Evolutionary conservation across 192 early-diverging fungal species (phyloP).

Genomic region (Linnemannia schmuckeri): DNA sequence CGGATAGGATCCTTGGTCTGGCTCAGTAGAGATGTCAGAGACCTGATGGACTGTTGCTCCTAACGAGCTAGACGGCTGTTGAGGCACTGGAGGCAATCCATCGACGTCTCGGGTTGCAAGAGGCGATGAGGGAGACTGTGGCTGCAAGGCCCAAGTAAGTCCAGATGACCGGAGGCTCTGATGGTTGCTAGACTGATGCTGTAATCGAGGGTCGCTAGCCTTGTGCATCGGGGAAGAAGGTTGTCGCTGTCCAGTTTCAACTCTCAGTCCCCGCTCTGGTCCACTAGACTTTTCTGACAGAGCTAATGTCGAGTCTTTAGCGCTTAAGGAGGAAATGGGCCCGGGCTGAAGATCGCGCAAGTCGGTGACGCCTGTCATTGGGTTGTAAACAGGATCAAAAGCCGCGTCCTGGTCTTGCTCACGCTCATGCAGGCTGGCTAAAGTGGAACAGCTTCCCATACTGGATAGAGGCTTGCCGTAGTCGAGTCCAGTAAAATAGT

Average conservation of each 20-base stretch:
- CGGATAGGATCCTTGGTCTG: not conserved
- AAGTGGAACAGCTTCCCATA: constrained; percentile 10
- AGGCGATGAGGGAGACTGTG: constrained; percentile 4
- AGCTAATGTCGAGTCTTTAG: not conserved
- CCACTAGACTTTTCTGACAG: not conserved
- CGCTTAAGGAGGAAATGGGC: not conserved
- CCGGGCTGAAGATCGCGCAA: not conserved
- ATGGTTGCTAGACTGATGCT: constrained; percentile 6
- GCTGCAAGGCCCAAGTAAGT: constrained; percentile 22
- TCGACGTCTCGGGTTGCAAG: not conserved
- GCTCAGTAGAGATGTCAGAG: not conserved
- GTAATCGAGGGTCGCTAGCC: constrained; percentile 4
- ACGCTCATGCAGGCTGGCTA: constrained; percentile 11
- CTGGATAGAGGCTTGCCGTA: not conserved
- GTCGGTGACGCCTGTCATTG: not conserved
- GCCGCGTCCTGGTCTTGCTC: not conserved
- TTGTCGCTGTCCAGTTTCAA: not conserved
- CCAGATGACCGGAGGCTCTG: constrained; percentile 1
- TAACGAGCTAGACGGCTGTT: not conserved
- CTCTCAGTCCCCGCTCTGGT: not conserved
- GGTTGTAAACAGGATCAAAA: not conserved
- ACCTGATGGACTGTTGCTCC: not conserved
- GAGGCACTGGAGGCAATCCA: not conserved
- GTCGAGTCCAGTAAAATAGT: constrained; percentile 3
- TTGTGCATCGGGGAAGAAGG: constrained; percentile 6